Evolutionary conservation across 176 grass and related monocot species (phyloP).

Genomic region (Avena insularis): DNA sequence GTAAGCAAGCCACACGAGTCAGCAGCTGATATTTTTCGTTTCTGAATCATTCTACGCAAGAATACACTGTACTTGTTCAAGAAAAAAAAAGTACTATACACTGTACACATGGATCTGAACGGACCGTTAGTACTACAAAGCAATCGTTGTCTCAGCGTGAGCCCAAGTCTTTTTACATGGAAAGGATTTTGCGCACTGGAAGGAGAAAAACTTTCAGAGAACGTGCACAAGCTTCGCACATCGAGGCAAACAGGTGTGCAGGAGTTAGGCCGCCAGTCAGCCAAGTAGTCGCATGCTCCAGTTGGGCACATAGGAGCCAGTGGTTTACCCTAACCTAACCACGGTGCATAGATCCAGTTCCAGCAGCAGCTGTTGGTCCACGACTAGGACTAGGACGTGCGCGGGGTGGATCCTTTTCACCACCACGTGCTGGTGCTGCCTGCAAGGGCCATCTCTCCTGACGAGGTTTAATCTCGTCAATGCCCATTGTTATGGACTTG

Average conservation of each 20-base stretch:
- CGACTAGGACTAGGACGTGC: conserved; percentile 8
- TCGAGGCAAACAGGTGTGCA: background rate
- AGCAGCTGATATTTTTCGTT: conserved; percentile 10
- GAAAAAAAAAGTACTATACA: background rate
- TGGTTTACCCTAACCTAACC: conserved; percentile 20
- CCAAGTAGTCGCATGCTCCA: background rate
- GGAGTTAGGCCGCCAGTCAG: background rate
- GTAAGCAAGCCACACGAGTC: conserved; percentile 16
- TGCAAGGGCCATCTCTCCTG: background rate
- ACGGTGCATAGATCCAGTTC: background rate
- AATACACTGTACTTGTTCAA: background rate
- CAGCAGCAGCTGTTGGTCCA: conserved; percentile 17
- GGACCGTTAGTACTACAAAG: background rate
- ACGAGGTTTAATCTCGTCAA: no score
- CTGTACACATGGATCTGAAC: background rate
- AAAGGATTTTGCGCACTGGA: background rate
- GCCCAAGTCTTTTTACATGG: background rate
- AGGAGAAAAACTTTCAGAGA: background rate
- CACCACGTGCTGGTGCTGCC: background rate
- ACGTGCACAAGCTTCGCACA: background rate
- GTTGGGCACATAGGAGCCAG: background rate
- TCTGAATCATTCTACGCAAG: background rate
- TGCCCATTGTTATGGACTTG: no score
- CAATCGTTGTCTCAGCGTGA: conserved; percentile 31
- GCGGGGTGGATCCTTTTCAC: conserved; percentile 31